These are phyloP conservation scores for Yarrowia divulgata DNA, from an alignment of 805 yeast genomes.

Conservation along the genomic window DNA sequence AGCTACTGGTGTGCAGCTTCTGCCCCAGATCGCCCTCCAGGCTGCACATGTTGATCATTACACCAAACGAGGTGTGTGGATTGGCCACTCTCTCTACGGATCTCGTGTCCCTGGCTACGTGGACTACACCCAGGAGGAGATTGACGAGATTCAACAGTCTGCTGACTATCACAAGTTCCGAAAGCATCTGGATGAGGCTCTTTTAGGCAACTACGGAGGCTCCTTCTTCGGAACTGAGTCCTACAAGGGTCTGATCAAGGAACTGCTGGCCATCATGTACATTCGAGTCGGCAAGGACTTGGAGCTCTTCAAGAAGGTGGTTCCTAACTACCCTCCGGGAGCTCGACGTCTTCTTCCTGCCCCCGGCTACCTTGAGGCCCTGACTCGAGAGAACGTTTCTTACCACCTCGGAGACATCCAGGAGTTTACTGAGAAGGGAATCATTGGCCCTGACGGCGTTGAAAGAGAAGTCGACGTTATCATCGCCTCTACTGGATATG, in stretches of 20 bases:
- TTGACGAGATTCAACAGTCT: slow-evolving; percentile 41
- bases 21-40: slow-evolving; percentile 44
- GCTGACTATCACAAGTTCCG: slow-evolving; percentile 44
- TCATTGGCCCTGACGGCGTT: slow-evolving; percentile 41
- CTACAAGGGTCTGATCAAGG: slow-evolving; percentile 40
- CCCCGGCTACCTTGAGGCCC: slow-evolving; percentile 42
- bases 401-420: slow-evolving; percentile 37
- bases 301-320: slow-evolving; percentile 41
- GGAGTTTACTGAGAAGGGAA: slow-evolving; percentile 44
- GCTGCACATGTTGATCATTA: slow-evolving; percentile 41
- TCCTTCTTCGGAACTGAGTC: slow-evolving; percentile 39
- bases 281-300: slow-evolving; percentile 42
- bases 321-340: slow-evolving; percentile 42
- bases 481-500: slow-evolving; percentile 41
- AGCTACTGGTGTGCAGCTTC: slow-evolving; percentile 50
- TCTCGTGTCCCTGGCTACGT: slow-evolving; percentile 42
- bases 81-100: slow-evolving; percentile 42
- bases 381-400: slow-evolving; percentile 42
- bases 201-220: slow-evolving; percentile 38
- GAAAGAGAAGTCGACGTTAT: slow-evolving; percentile 39
- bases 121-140: slow-evolving; percentile 43
- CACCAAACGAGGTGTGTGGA: slow-evolving; percentile 28
- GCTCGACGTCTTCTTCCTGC: slow-evolving; percentile 43
- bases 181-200: slow-evolving; percentile 43
- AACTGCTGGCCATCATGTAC: slow-evolving; percentile 39